These are phyloP conservation scores for Leucocoprinus birnbaumii DNA, from an alignment of 768 basidiomycete genomes.

Conservation along the genomic window DNA sequence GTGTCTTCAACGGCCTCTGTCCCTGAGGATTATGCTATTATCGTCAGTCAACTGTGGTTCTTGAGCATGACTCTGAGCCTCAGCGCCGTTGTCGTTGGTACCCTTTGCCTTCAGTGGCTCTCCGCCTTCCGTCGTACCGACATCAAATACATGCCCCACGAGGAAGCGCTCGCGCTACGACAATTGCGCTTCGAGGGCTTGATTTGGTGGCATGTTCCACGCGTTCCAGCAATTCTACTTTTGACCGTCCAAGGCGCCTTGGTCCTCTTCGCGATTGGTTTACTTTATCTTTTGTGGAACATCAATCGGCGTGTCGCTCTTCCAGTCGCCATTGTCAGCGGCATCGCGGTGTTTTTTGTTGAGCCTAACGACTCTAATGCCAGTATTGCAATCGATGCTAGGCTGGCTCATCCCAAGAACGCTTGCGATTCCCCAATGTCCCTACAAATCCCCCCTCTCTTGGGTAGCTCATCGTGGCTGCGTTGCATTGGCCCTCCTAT, in stretches of 20 bases:
- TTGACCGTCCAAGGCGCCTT: conserved; percentile 3
- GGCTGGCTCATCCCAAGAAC: background rate
- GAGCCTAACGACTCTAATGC: conserved; percentile 1
- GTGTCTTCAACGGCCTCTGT: background rate
- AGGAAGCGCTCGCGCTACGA: conserved; percentile 8
- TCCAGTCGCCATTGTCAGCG: conserved; percentile 6
- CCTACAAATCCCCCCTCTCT: conserved; percentile 3
- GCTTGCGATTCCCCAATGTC: conserved; percentile 5
- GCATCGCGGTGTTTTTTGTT: background rate
- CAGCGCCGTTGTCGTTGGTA: conserved; percentile 2
- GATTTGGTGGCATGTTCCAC: conserved; percentile 2
- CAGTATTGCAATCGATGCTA: background rate
- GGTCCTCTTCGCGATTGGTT: conserved; percentile 5
- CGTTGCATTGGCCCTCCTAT: no score
- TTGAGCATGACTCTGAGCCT: conserved; percentile 9
- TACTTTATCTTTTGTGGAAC: conserved; percentile 9
- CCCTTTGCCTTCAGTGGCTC: conserved; percentile 11
- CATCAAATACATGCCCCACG: background rate
- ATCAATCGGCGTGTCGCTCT: background rate
- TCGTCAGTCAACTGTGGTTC: conserved; percentile 10
- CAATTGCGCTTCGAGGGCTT: conserved; percentile 7
- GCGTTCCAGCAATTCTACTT: conserved; percentile 1
- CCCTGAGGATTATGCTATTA: background rate
- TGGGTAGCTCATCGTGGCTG: background rate
- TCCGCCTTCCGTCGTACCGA: conserved; percentile 1